Percentiles rank a stretch among this genome's conserved stretches.
Evolutionary conservation across 2,329 filamentous ascomycete genomes (phyloP).

Genomic region (Ramichloridium luteum): DNA sequence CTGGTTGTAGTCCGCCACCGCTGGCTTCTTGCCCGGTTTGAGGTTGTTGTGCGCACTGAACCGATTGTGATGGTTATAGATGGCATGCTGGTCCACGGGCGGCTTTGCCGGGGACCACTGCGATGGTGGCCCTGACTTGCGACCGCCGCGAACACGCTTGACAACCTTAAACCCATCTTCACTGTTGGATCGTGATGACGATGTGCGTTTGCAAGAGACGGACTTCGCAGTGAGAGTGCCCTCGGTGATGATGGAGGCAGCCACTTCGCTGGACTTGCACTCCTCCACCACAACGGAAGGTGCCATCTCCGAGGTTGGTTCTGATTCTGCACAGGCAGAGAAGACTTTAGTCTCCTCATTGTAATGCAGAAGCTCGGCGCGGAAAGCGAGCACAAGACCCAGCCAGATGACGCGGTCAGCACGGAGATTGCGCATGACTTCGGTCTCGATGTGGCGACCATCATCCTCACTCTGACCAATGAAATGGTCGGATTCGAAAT

Average conservation of each 20-base stretch:
- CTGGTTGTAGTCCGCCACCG: too few relatives aligned
- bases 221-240: background rate
- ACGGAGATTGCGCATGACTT: constrained; percentile 8
- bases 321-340: constrained; percentile 8
- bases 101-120: too few relatives aligned
- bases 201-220: background rate
- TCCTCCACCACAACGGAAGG: background rate
- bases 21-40: too few relatives aligned
- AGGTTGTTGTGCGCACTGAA: too few relatives aligned
- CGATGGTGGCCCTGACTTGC: background rate
- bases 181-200: background rate
- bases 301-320: background rate
- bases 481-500: constrained; percentile 51
- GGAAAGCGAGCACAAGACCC: constrained; percentile 17
- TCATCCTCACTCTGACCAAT: constrained; percentile 53
- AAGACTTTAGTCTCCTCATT: constrained; percentile 12
- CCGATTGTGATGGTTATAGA: too few relatives aligned
- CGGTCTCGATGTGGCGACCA: constrained; percentile 25
- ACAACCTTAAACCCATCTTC: constrained; percentile 1
- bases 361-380: constrained; percentile 13
- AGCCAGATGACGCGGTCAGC: constrained; percentile 18
- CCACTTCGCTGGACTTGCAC: background rate
- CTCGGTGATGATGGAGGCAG: background rate
- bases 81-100: too few relatives aligned
- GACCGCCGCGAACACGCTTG: too few relatives aligned